Conservation (phyloP, 805 yeast species). For the Cyberlindnera veronae region DNA sequence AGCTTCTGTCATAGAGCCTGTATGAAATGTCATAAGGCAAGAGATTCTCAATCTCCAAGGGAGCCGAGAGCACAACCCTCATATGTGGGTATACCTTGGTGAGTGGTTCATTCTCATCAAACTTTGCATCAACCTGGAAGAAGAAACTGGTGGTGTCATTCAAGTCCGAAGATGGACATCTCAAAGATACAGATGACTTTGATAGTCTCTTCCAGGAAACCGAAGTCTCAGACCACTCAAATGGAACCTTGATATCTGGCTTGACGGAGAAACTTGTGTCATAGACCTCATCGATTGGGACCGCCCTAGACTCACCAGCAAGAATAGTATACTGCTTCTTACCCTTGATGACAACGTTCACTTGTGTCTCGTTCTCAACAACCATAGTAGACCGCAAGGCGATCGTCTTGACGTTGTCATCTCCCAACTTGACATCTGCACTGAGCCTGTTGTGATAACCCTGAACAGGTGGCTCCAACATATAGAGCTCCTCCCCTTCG, state of each 20-base stretch:
- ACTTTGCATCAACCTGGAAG: slow-evolving; percentile 70
- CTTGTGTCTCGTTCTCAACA: slow-evolving; percentile 59
- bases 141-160: slow-evolving; percentile 48
- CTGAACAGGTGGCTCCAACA: slow-evolving; percentile 56
- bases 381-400: slow-evolving; percentile 73
- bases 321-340: slow-evolving; percentile 38
- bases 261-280: slow-evolving; percentile 52
- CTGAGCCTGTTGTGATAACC: slow-evolving; percentile 71
- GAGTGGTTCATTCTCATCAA: slow-evolving; percentile 63
- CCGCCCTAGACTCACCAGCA: slow-evolving; percentile 56
- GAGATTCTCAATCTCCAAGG: slow-evolving; percentile 78
- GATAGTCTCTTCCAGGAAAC: slow-evolving; percentile 64
- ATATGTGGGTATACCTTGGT: slow-evolving; percentile 80
- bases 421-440: slow-evolving; percentile 65
- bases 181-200: slow-evolving; percentile 48
- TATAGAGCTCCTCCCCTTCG: slow-evolving; percentile 80
- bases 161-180: slow-evolving; percentile 47
- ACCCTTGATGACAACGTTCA: slow-evolving; percentile 40
- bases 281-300: slow-evolving; percentile 73
- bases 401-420: slow-evolving; percentile 76
- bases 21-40: slow-evolving; percentile 79
- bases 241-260: slow-evolving; percentile 56
- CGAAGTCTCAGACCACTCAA: slow-evolving; percentile 63
- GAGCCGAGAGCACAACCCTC: slow-evolving; percentile 74
- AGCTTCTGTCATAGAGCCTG: slow-evolving; percentile 71